These are phyloP conservation scores for Colletotrichum acutatum DNA, from an alignment of 2,329 filamentous ascomycete genomes.

Conservation along the genomic window DNA sequence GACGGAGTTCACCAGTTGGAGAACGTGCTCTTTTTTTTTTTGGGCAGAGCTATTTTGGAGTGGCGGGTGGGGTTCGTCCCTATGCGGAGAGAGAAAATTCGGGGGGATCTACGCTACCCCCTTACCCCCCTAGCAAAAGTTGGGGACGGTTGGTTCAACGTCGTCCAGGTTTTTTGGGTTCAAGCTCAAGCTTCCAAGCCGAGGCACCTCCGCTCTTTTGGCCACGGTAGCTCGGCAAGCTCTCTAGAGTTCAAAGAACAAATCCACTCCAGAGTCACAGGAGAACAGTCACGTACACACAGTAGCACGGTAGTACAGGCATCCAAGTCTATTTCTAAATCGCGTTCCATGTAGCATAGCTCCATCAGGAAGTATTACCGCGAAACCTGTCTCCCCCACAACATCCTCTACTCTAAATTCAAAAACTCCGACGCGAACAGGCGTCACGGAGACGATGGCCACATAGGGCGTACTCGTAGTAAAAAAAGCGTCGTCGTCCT, in stretches of 20 bases:
- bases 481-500: constrained; percentile 22
- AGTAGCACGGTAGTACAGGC: neutral
- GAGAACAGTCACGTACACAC: neutral
- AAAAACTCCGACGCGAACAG: constrained; percentile 23
- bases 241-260: no score
- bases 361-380: constrained; percentile 24
- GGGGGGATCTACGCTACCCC: constrained; percentile 19
- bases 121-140: neutral
- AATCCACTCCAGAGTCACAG: neutral
- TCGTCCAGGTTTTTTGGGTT: neutral
- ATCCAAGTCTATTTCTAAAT: constrained; percentile 31
- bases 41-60: constrained; percentile 1
- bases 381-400: constrained; percentile 7
- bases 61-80: constrained; percentile 14
- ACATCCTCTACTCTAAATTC: constrained; percentile 12
- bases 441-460: constrained; percentile 23
- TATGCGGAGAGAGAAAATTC: constrained; percentile 21
- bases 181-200: neutral
- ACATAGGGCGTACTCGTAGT: constrained; percentile 15
- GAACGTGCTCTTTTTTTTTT: neutral
- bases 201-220: neutral
- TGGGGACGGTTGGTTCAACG: neutral
- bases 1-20: constrained; percentile 19
- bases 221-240: neutral
- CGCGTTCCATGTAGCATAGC: constrained; percentile 26